These are phyloP conservation scores for Xerocomellus chrysenteron DNA, from an alignment of 768 basidiomycete species.

Conservation along the genomic window DNA sequence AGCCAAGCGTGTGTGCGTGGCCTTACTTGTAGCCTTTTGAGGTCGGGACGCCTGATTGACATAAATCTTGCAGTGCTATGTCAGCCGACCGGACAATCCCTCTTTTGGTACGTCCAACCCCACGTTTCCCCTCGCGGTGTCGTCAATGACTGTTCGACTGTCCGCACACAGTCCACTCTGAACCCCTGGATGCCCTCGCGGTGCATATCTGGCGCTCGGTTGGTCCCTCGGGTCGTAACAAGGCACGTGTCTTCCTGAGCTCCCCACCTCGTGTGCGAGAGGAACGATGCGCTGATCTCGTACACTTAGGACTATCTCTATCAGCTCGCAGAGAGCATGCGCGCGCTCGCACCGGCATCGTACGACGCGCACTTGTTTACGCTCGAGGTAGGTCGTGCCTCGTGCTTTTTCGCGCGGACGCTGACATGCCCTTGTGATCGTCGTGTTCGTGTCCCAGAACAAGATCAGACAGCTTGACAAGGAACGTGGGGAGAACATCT, in stretches of 20 bases:
- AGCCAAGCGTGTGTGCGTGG: slow-evolving; percentile 25
- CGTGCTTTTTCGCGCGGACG: neutral
- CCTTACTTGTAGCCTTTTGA: neutral
- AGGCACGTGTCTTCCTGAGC: slow-evolving; percentile 44
- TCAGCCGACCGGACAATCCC: slow-evolving; percentile 83
- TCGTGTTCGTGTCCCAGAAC: neutral
- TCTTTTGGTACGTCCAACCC: slow-evolving; percentile 64
- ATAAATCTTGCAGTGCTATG: slow-evolving; percentile 62
- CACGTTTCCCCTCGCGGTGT: no score
- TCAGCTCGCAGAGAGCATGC: slow-evolving; percentile 67
- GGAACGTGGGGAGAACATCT: neutral
- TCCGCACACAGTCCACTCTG: slow-evolving; percentile 64
- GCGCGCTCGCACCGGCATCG: slow-evolving; percentile 67
- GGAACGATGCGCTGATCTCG: neutral
- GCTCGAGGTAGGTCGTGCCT: slow-evolving; percentile 55
- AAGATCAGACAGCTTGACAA: slow-evolving; percentile 14
- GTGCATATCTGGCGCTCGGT: slow-evolving; percentile 66
- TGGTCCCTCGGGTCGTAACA: slow-evolving; percentile 88
- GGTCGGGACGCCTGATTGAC: neutral
- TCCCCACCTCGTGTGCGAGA: neutral
- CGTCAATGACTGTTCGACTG: neutral
- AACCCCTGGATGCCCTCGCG: slow-evolving; percentile 67
- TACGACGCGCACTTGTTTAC: slow-evolving; percentile 73
- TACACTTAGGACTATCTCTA: slow-evolving; percentile 78
- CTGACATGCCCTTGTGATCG: neutral